Conservation (phyloP, 495 filamentous ascomycete genomes). For the Penicillium verhagenii region DNA sequence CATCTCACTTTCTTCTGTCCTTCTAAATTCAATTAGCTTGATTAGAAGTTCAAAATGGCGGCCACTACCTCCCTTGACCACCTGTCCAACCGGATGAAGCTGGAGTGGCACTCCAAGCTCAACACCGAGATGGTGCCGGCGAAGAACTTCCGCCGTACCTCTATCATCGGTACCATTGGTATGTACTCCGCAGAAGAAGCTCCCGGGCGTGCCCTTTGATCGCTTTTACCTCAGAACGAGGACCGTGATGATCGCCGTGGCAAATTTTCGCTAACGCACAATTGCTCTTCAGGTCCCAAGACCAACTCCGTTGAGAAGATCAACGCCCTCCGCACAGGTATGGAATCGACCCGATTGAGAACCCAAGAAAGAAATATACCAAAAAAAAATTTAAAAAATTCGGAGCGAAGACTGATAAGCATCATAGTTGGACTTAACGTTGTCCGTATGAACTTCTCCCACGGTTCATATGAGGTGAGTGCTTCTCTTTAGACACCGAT, state of each 20-base stretch:
- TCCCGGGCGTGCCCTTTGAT: background rate
- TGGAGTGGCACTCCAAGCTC: slow-evolving; percentile 86
- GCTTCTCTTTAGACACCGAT: slow-evolving; percentile 16
- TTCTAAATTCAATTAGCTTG: slow-evolving; percentile 12
- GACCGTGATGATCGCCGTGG: background rate
- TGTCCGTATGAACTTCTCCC: slow-evolving; percentile 99
- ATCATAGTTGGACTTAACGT: slow-evolving; percentile 81
- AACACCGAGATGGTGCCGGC: slow-evolving; percentile 76
- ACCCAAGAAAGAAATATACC: no score
- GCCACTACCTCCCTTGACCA: slow-evolving; percentile 70
- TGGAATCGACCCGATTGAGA: slow-evolving; percentile 5
- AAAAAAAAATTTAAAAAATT: no score
- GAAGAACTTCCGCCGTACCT: slow-evolving; percentile 89
- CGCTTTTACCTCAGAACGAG: background rate
- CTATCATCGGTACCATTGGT: slow-evolving; percentile 99
- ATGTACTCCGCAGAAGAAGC: slow-evolving; percentile 19
- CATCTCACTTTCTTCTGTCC: slow-evolving; percentile 9
- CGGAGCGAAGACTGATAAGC: slow-evolving; percentile 12
- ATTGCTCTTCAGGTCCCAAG: slow-evolving; percentile 68
- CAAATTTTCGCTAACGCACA: slow-evolving; percentile 14
- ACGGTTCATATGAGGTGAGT: slow-evolving; percentile 83
- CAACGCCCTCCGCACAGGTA: slow-evolving; percentile 79
- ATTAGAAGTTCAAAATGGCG: slow-evolving; percentile 40
- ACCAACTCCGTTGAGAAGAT: slow-evolving; percentile 97
- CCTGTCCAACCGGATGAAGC: slow-evolving; percentile 75